Percentiles rank a stretch among this genome's conserved stretches.
Conservation (phyloP, 345 rosid species). For the Excoecaria agallocha region DNA sequence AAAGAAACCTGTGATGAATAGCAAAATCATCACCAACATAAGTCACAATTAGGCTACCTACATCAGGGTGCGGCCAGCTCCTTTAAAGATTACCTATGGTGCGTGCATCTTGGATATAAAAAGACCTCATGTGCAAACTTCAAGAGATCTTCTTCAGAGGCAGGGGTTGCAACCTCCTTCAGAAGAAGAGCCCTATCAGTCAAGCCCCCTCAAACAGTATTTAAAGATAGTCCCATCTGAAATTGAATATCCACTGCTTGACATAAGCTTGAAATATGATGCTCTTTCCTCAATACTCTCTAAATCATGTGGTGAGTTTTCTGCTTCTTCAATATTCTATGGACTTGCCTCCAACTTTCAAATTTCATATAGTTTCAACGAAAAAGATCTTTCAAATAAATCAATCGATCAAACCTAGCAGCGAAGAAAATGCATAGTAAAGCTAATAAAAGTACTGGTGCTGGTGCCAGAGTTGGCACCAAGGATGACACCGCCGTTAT, state of each 20-base stretch:
- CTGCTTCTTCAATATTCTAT: slow-evolving; percentile 40
- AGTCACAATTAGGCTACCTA: too few relatives aligned
- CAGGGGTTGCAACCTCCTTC: slow-evolving; percentile 67
- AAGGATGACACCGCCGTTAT: slow-evolving; percentile 95
- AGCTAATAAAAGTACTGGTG: slow-evolving; percentile 52
- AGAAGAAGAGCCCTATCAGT: slow-evolving; percentile 70
- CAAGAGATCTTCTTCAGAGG: slow-evolving; percentile 61
- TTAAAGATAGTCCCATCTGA: slow-evolving; percentile 62
- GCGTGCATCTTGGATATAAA: slow-evolving; percentile 81
- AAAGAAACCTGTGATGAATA: too few relatives aligned
- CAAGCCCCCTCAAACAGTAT: slow-evolving; percentile 77
- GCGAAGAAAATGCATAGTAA: slow-evolving; percentile 6
- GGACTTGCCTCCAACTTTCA: slow-evolving; percentile 31
- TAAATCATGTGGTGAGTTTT: slow-evolving; percentile 54
- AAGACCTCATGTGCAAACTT: slow-evolving; percentile 75
- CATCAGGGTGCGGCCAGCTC: too few relatives aligned
- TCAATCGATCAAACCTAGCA: not conserved
- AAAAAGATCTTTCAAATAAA: not conserved
- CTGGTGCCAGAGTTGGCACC: slow-evolving; percentile 99
- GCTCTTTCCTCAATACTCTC: slow-evolving; percentile 55
- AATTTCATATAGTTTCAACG: not conserved
- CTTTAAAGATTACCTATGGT: slow-evolving; percentile 79
- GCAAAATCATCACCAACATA: too few relatives aligned
- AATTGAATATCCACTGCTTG: slow-evolving; percentile 40
- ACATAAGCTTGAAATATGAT: slow-evolving; percentile 33